These are phyloP conservation scores for Paspalum notatum DNA, from an alignment of 176 grass and related monocot genomes.

Conservation along the genomic window DNA sequence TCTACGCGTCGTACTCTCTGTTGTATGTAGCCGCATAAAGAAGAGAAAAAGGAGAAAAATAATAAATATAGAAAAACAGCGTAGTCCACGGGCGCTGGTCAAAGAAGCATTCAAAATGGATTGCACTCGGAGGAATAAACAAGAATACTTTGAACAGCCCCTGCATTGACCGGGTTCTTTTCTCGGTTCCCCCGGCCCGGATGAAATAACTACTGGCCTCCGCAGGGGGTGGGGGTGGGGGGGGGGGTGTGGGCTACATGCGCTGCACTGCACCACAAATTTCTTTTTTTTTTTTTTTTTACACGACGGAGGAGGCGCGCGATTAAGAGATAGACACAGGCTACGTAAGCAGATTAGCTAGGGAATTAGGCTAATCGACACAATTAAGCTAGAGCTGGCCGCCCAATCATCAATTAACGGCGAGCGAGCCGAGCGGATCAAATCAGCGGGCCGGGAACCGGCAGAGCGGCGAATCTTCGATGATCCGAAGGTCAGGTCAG, in stretches of 20 bases:
- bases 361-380: constrained; percentile 38
- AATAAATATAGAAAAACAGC: background rate
- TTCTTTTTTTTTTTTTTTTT: background rate
- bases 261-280: constrained; percentile 14
- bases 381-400: background rate
- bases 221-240: too few species aligned
- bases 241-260: too few species aligned
- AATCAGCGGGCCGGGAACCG: constrained; percentile 6
- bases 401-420: background rate
- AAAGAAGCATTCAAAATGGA: constrained; percentile 53
- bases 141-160: constrained; percentile 46
- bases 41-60: background rate
- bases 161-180: constrained; percentile 47
- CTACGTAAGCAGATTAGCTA: constrained; percentile 48
- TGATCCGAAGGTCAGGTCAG: constrained; percentile 36
- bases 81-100: constrained; percentile 32
- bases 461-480: too few species aligned
- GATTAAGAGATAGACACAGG: constrained; percentile 11
- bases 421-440: background rate
- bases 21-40: background rate
- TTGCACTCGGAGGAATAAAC: constrained; percentile 51
- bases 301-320: background rate
- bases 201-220: constrained; percentile 42
- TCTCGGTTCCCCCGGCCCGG: background rate
- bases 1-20: too few species aligned